Conservation (phyloP, 2,329 filamentous ascomycete species). For the Sporothrix schenckii region DNA sequence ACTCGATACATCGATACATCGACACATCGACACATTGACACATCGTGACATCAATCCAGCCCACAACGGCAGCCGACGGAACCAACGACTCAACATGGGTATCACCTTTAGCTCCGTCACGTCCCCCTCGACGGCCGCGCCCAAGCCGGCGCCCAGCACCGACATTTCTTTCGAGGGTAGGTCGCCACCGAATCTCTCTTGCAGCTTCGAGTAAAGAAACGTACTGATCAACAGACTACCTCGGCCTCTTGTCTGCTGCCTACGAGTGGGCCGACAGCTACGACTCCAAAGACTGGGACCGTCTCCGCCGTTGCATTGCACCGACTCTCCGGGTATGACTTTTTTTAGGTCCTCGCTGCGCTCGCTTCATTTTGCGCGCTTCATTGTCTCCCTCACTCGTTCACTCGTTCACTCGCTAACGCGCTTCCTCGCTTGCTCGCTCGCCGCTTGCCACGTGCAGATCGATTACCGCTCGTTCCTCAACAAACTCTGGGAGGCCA, state of each 20-base stretch:
- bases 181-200: neutral
- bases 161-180: conserved; percentile 35
- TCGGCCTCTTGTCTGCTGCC: conserved; percentile 53
- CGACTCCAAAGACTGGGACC: conserved; percentile 67
- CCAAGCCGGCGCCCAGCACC: conserved; percentile 3
- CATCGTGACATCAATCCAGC: too few relatives aligned
- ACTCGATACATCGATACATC: neutral
- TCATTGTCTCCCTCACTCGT: neutral
- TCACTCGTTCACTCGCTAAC: neutral
- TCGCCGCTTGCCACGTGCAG: conserved; percentile 43
- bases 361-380: neutral
- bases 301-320: conserved; percentile 63
- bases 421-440: neutral
- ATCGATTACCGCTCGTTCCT: conserved; percentile 72
- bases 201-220: neutral
- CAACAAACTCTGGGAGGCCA: conserved; percentile 62
- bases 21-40: neutral
- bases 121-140: conserved; percentile 4
- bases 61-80: neutral
- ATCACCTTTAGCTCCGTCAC: conserved; percentile 29
- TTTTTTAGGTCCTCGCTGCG: neutral
- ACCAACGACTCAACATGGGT: conserved; percentile 32
- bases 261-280: conserved; percentile 69
- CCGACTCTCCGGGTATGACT: conserved; percentile 56
- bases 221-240: conserved; percentile 47